Evolutionary conservation across 2,329 filamentous ascomycete species (phyloP).

Genomic region (Phoma sp.): DNA sequence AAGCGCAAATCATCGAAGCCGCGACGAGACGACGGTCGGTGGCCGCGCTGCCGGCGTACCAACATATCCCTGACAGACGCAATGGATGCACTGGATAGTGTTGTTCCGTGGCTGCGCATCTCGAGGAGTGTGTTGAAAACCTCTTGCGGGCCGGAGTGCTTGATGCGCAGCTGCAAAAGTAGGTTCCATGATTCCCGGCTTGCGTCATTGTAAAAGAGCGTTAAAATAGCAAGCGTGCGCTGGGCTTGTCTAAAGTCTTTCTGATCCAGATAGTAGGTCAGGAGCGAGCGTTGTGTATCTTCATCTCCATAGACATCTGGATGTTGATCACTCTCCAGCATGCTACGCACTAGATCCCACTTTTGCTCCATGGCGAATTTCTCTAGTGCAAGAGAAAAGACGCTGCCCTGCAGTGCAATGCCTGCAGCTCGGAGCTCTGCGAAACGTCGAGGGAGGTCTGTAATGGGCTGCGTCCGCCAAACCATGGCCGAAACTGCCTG

Average conservation of each 20-base stretch:
- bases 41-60: conserved; percentile 47
- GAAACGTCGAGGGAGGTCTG: conserved; percentile 66
- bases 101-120: conserved; percentile 56
- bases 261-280: conserved; percentile 59
- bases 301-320: conserved; percentile 67
- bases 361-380: conserved; percentile 67
- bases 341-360: conserved; percentile 57
- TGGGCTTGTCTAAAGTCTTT: conserved; percentile 61
- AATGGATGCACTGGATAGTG: conserved; percentile 53
- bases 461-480: conserved; percentile 64
- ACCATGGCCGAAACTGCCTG: conserved; percentile 79
- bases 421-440: conserved; percentile 65
- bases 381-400: conserved; percentile 70
- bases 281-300: conserved; percentile 60
- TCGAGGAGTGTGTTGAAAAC: conserved; percentile 52
- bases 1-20: conserved; percentile 51
- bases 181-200: conserved; percentile 55
- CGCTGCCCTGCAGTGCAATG: conserved; percentile 67
- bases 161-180: conserved; percentile 52
- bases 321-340: conserved; percentile 68
- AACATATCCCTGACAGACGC: conserved; percentile 51
- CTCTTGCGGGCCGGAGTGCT: conserved; percentile 31
- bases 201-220: conserved; percentile 49
- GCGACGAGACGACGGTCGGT: conserved; percentile 33
- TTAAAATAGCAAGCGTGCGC: conserved; percentile 62